A percentile compares a stretch with the other conserved stretches of the same genome.
phyloP scores from a whole-genome alignment of 148 eudicot genomes.

The Pouteria glomerata region DNA sequence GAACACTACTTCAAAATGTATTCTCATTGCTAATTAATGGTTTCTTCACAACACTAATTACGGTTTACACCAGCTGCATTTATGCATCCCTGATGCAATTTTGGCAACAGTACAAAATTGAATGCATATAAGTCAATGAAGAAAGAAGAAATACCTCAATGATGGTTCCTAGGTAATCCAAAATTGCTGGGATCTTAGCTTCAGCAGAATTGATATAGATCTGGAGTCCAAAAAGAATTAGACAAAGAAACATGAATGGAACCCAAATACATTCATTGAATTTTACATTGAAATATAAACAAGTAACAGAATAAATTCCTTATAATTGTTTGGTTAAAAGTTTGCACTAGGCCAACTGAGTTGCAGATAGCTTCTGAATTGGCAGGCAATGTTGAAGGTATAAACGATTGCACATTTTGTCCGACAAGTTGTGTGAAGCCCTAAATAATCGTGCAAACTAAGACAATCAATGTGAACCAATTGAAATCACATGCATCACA shows the following conservation, averaged over 20 bases:
- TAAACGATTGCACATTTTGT: neutral
- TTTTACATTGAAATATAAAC: neutral
- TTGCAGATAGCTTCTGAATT: neutral
- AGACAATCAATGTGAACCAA: neutral
- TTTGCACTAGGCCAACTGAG: neutral
- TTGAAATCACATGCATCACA: neutral
- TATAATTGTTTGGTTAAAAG: neutral
- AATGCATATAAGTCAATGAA: conserved; percentile 12
- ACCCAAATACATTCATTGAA: neutral
- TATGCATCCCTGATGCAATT: neutral
- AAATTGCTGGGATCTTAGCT: conserved; percentile 92
- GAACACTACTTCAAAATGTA: too few relatives aligned
- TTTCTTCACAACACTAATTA: too few relatives aligned
- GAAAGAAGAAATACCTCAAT: conserved; percentile 52
- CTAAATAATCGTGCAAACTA: neutral
- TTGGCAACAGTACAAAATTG: neutral
- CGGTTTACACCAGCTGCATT: neutral
- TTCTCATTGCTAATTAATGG: too few relatives aligned
- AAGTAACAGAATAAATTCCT: neutral
- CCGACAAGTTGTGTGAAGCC: neutral
- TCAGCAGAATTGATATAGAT: conserved; percentile 91
- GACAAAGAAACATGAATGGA: neutral
- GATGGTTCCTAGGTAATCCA: conserved; percentile 82
- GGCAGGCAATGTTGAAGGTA: neutral
- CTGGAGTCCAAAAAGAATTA: conserved; percentile 34